phyloP scores from a whole-genome alignment of 2,329 filamentous ascomycete genomes.

The Venturia asperata region DNA sequence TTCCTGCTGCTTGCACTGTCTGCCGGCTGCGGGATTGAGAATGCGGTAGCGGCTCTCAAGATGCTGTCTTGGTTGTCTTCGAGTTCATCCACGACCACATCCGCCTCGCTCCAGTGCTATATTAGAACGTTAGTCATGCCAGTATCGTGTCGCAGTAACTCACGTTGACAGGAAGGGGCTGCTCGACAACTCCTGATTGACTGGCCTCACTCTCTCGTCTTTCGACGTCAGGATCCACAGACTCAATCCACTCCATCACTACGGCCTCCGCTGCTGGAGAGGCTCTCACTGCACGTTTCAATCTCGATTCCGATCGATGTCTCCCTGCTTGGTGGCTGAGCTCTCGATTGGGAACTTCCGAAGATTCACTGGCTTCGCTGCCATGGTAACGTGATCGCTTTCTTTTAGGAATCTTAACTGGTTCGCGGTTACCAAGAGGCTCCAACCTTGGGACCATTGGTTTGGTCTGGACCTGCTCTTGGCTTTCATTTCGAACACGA shows the following conservation, averaged over 20 bases:
- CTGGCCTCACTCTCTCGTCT: constrained; percentile 7
- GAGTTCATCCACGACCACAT: constrained; percentile 13
- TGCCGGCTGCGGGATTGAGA: constrained; percentile 6
- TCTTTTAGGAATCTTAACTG: background rate
- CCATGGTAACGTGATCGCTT: constrained; percentile 11
- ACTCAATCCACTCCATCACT: constrained; percentile 18
- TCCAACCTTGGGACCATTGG: constrained; percentile 4
- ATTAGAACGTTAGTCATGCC: background rate
- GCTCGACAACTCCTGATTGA: background rate
- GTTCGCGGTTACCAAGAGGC: background rate
- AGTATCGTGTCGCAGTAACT: background rate
- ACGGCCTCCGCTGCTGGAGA: constrained; percentile 4
- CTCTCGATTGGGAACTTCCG: background rate
- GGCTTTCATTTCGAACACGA: constrained; percentile 3
- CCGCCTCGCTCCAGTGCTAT: constrained; percentile 12
- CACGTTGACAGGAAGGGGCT: constrained; percentile 3
- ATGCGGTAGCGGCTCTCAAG: constrained; percentile 8
- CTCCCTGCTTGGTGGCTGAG: constrained; percentile 12
- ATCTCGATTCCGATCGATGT: background rate
- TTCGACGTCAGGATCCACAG: constrained; percentile 6
- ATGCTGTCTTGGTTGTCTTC: constrained; percentile 15
- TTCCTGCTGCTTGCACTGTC: constrained; percentile 14
- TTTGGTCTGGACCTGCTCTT: constrained; percentile 1
- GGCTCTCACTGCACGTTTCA: background rate
- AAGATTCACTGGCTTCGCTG: background rate